Evolutionary conservation across 192 early-diverging fungal species (phyloP), one percentile per base, ranked within the genome.

Genomic region (Gorgonomyces haynaldii): DNA sequence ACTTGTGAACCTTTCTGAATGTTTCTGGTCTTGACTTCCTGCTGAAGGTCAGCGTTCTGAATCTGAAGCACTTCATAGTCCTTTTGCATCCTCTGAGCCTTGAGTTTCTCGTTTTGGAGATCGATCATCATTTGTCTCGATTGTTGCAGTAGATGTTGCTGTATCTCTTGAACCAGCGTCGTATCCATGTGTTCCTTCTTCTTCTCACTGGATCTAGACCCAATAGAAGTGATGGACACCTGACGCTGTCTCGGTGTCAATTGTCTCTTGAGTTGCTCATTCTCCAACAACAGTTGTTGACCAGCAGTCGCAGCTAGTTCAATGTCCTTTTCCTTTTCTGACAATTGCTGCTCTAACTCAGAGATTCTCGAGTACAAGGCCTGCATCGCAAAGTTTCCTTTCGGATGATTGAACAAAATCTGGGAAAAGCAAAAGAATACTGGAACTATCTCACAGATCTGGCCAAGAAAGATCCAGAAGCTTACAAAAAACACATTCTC

Each of bases 231-330:
- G 30, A 8, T 31, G 30, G 30, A 5, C 30, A 31, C 30, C 30
- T 31, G 12, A 31, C 5, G 30, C 5, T 31, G 12, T 8, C 30
- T 8, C 12, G 30, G 30, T 8, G 6, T 31, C 30, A n/a, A n/a
- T n/a, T n/a, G n/a, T n/a, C 30, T 31, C 30, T 31, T 31, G 30
- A 31, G 12, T 31, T 31, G 5, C 42, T 53, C 50, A 28, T 54
- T 37, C 29, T 66, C 51, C 22, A 30, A 13, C 20, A 66, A 43
- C 13, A 61, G 51, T 16, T 46, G 35, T 42, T 66, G 54, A 9
- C 64, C 58, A 19, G 54, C 50, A 2, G 58, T 60, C 25, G 58
- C 64, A 10, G 58, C 58, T 21, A 53, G 22, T 19, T 35, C 29
- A 10, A 42, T 21, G 13, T 56, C 20, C 25, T 27, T 20, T 20